These are phyloP conservation scores for Pichia scutulata DNA, from an alignment of 805 yeast species.

Conservation along the genomic window DNA sequence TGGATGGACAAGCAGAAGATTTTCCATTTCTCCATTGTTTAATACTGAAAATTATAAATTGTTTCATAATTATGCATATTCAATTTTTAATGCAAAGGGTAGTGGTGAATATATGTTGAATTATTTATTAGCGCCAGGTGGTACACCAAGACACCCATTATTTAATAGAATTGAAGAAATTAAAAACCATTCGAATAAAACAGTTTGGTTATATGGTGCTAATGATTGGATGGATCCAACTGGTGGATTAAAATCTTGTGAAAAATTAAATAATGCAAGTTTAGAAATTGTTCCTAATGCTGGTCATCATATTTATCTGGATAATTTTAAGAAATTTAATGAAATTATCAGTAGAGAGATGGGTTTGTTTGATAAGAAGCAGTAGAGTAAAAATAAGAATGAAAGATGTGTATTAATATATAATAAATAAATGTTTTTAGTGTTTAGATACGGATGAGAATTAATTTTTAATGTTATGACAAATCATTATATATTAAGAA, in stretches of 20 bases:
- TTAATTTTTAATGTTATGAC: too few relatives aligned
- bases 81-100: conserved; percentile 78
- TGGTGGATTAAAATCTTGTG: conserved; percentile 39
- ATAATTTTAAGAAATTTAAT: conserved; percentile 52
- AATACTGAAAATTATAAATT: conserved; percentile 27
- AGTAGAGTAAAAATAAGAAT: too few relatives aligned
- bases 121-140: conserved; percentile 83
- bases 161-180: conserved; percentile 39
- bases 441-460: too few relatives aligned
- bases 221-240: conserved; percentile 53
- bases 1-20: conserved; percentile 83
- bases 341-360: conserved; percentile 43
- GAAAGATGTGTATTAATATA: too few relatives aligned
- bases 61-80: conserved; percentile 74
- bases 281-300: conserved; percentile 38
- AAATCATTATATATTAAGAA: too few relatives aligned
- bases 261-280: conserved; percentile 26
- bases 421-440: too few relatives aligned
- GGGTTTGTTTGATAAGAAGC: conserved; percentile 24
- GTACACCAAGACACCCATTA: conserved; percentile 75
- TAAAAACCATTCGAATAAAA: conserved; percentile 11
- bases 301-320: conserved; percentile 78
- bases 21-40: conserved; percentile 35
- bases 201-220: conserved; percentile 83
- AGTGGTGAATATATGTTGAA: conserved; percentile 91